phyloP scores from a whole-genome alignment of 2,329 filamentous ascomycete species.

The Diaporthe ampelina region DNA sequence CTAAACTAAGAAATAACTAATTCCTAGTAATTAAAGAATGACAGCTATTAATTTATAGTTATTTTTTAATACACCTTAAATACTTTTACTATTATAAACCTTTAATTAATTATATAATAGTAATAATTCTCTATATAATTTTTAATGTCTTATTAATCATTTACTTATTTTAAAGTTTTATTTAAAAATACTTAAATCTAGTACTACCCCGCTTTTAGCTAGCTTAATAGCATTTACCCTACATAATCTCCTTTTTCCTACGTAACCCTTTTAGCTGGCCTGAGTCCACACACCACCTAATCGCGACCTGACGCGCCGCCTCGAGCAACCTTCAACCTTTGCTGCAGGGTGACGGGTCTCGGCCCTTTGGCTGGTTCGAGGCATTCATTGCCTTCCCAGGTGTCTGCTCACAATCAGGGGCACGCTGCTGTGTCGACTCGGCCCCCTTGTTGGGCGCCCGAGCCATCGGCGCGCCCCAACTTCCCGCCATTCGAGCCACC shows the following conservation, averaged over 20 bases:
- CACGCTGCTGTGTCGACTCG: not conserved
- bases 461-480: not conserved
- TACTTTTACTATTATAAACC: no score
- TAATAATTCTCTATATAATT: no score
- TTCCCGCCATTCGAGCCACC: not conserved
- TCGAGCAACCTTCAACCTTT: not conserved
- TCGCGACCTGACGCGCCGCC: conserved; percentile 15
- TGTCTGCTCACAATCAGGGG: not conserved
- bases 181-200: not conserved
- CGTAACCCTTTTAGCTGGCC: not conserved
- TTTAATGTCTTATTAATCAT: no score
- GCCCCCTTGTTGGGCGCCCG: conserved; percentile 14
- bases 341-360: conserved; percentile 9
- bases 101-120: no score
- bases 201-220: not conserved
- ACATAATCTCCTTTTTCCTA: not conserved
- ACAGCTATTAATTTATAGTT: no score
- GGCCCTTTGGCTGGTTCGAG: conserved; percentile 17
- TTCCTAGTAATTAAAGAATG: not conserved
- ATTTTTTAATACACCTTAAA: no score
- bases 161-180: no score
- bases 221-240: not conserved
- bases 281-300: not conserved
- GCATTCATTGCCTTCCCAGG: not conserved
- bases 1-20: not conserved